phyloP scores from a whole-genome alignment of 78 protist species.

The Protostelium mycophagum region DNA sequence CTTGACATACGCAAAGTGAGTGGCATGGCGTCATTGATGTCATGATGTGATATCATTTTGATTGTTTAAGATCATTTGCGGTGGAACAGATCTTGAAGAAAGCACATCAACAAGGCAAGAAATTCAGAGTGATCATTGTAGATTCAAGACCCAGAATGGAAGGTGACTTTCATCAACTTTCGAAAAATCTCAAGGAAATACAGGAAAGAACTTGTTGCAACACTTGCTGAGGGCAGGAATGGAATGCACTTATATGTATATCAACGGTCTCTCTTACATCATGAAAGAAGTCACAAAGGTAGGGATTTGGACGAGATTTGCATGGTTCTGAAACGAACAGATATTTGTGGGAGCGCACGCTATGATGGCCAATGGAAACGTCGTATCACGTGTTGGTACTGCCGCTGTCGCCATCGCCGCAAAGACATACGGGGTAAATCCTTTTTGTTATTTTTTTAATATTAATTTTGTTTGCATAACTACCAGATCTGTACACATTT shows the following conservation, averaged over 20 bases:
- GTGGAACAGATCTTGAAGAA: slow-evolving; percentile 59
- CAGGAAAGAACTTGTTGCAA: slow-evolving; percentile 10
- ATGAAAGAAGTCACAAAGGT: slow-evolving; percentile 79
- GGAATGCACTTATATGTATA: slow-evolving; percentile 71
- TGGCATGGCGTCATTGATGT: neutral
- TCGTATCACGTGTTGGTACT: slow-evolving; percentile 83
- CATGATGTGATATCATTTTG: neutral
- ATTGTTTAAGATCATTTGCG: slow-evolving; percentile 36
- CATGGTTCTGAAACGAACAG: slow-evolving; percentile 31
- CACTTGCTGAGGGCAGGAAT: slow-evolving; percentile 65
- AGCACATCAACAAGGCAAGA: slow-evolving; percentile 58
- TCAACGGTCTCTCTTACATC: slow-evolving; percentile 77
- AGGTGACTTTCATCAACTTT: slow-evolving; percentile 27
- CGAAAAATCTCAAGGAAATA: neutral
- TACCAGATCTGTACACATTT: too few species aligned
- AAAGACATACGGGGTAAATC: slow-evolving; percentile 38
- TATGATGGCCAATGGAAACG: slow-evolving; percentile 81
- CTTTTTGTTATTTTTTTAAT: too few species aligned
- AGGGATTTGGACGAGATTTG: neutral
- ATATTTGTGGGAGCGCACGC: slow-evolving; percentile 90
- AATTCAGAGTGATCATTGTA: slow-evolving; percentile 83
- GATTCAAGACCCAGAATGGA: slow-evolving; percentile 90
- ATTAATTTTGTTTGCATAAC: too few species aligned
- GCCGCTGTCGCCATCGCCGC: slow-evolving; percentile 88
- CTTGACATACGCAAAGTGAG: slow-evolving; percentile 59